phyloP scores from a whole-genome alignment of 495 filamentous ascomycete genomes.

The Aspergillus wentii region DNA sequence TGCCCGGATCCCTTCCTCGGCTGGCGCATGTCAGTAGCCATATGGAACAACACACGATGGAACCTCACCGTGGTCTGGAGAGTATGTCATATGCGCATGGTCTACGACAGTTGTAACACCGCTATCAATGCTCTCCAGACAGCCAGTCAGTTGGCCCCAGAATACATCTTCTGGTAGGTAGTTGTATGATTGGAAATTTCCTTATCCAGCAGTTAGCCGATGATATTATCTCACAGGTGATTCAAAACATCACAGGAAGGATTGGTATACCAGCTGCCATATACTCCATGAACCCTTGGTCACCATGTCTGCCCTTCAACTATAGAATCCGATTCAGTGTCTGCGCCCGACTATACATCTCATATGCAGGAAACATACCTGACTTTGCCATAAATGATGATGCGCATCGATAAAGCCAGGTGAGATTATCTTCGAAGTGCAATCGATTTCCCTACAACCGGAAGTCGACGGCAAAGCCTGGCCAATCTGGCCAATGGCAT shows the following conservation, averaged over 20 bases:
- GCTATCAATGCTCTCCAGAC: constrained; percentile 46
- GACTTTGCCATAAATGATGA: constrained; percentile 4
- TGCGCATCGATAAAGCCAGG: constrained; percentile 2
- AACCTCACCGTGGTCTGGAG: constrained; percentile 30
- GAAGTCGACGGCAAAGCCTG: too few relatives aligned
- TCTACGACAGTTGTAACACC: constrained; percentile 57
- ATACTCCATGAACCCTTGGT: not conserved
- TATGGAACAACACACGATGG: not conserved
- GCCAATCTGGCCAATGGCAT: not conserved
- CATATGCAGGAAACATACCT: constrained; percentile 1
- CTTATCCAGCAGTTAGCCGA: not conserved
- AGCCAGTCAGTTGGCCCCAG: constrained; percentile 49
- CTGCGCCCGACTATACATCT: not conserved
- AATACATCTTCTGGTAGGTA: constrained; percentile 42
- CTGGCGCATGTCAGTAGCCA: constrained; percentile 11
- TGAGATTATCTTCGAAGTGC: constrained; percentile 1
- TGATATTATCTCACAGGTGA: not conserved
- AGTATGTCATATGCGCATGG: constrained; percentile 47
- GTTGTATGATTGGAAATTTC: constrained; percentile 1
- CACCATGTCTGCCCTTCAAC: constrained; percentile 1
- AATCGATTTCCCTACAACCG: constrained; percentile 1
- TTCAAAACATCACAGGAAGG: not conserved
- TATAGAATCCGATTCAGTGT: not conserved
- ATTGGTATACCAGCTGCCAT: constrained; percentile 1
- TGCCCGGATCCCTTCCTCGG: constrained; percentile 31